Evolutionary conservation across 2,329 filamentous ascomycete species (phyloP), one percentile per base, ranked within the genome.

Genomic region (Aspergillus brunneoviolaceus): DNA sequence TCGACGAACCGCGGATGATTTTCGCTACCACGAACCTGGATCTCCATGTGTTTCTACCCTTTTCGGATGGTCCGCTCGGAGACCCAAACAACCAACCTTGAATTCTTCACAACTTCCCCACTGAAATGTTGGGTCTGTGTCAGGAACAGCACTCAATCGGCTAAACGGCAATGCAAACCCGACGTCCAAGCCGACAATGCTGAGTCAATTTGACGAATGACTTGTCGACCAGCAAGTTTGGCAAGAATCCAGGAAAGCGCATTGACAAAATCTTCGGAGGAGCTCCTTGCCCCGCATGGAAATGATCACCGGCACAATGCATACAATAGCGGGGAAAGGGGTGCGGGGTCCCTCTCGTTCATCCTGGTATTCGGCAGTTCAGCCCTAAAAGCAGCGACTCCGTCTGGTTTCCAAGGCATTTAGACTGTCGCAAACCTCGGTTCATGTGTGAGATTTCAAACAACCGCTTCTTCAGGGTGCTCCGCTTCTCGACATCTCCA

Each of bases 261-360:
- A n/a, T 45, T 6, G 39, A 45, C 45, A 31, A 55, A n/a, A 21
- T 33, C 33, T 14, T 35, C 53, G 53, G 53, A 48, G 42, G 42
- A 45, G 53, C 42, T 55, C 53, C 53, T 55, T 55, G 47, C 53
- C 53, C 53, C 53, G 21, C 53, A 49, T 29, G 52, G 52, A 27
- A 35, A 45, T 19, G 52, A 12, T 14, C 27, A n/a, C 27, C 35
- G 12, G 35, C 52, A 33, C 14, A 7, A 16, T 21, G 11, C n/a
- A 19, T 45, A 7, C 5, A 48, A 33, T 25, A n/a, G 52, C 52
- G 39, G 52, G 39, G 52, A 47, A 48, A 48, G 21, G n/a, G 25
- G 23, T 16, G 39, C 39, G 19, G 19, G 14, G 39, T 45, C 39
- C 39, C 39, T 16, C 39, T 45, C 6, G 5, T 19, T 45, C 39